Base-by-base conservation (phyloP, 768 basidiomycete genomes). In the Lactarius pseudohatsudake region DNA sequence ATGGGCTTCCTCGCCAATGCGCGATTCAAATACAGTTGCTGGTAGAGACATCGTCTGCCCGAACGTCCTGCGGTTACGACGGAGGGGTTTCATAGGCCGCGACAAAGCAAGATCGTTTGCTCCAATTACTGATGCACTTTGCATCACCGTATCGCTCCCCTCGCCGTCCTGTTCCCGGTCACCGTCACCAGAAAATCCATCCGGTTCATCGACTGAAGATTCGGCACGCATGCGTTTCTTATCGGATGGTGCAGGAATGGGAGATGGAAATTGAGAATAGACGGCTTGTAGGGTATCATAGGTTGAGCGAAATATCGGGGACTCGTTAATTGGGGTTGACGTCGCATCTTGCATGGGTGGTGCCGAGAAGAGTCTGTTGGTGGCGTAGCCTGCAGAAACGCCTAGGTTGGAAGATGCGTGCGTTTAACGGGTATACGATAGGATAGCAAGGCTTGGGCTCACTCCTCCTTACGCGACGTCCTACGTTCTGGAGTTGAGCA, bases 401-500 rank as follows among this genome's bases (percentile, higher is more conserved):
- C 78, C 87, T 89, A 69, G 1, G 43, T 59, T n/a, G 28, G 70
- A 62, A 69, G 69, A 61, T 72, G 74, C 66, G 73, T 74, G 59
- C 71, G 74, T 70, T 75, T 74, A 9, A 22, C 6, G 22, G 28
- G 38, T 18, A 7, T 53, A 13, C 13, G 26, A 53, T 28, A 28
- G 22, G 22, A 26, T n/a, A 26, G 47, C 47, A 22, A 18, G 34
- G 36, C 40, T 53, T 1, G n/a, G 61, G 64, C 82, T 72, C 74
- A 90, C 88, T 81, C 76, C 87, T 86, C 73, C 88, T 76, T 57
- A 81, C 82, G 68, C 87, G 85, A 70, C 84, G 77, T 59, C 84
- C 85, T 34, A 86, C 76, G 70, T 80, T 85, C 64, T 83, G 83
- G 62, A 90, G 81, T 63, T 78, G 79, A n/a, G 81, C 79, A 53